Evolutionary conservation across 2,329 filamentous ascomycete species (phyloP), one percentile per base, ranked within the genome.

Genomic region (Cladosporium sp.): DNA sequence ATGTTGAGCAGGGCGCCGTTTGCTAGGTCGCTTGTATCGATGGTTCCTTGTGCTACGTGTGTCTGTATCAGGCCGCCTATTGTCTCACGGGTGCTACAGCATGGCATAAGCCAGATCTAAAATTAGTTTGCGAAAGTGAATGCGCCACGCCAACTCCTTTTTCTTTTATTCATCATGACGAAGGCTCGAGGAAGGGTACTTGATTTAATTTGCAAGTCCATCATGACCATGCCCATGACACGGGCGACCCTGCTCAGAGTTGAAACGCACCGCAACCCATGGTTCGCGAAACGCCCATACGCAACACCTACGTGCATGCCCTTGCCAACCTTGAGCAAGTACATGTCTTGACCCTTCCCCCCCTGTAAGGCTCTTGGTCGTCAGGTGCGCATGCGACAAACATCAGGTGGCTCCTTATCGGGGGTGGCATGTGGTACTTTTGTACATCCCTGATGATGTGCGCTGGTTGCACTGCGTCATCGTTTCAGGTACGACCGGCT

Each of bases 391-490:
- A 33, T 31, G 29, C 10, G 18, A 18, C 7, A 12, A 26, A 2
- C 31, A 33, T 31, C 52, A 55, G 26, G 52, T 28, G 52, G 52
- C 52, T 55, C 14, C 28, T 33, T 55, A 31, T 55, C 52, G 29
- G 52, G 33, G 11, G 26, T 26, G 18, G 4, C 31, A 31, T 29
- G 52, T 55, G 16, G 52, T 55, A 55, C 52, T 21, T 12, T 6
- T 26, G 28, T 55, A 55, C 52, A 33, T 21, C 28, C 28, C n/a
- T 55, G 28, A 29, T 21, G 26, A 11, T 55, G 4, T 12, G 14
- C 23, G 33, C 33, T 57, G 55, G 55, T 35, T 18, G 55, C n/a
- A 35, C 33, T 35, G 55, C 55, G 55, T 57, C 55, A 57, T 57
- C 55, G 55, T 57, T 57, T 57, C 55, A 57, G 23, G 55, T 57